Evolutionary conservation across 768 basidiomycete genomes (phyloP).

Genomic region (Pleurotus platypus): DNA sequence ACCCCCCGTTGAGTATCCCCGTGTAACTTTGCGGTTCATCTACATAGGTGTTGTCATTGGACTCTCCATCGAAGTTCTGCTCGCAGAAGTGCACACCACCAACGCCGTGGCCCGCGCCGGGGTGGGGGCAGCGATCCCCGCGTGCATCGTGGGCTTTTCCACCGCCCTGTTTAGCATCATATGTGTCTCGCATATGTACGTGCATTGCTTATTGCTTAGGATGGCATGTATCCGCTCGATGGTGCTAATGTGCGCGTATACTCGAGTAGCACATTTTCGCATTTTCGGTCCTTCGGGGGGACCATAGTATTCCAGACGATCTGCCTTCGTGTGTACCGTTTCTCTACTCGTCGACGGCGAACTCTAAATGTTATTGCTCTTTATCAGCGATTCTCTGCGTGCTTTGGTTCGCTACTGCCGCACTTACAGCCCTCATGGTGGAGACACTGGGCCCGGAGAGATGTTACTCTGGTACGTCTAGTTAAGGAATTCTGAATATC

Average conservation of each 20-base stretch:
- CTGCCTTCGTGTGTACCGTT: not conserved
- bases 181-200: too few species aligned
- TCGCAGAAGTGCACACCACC: not conserved
- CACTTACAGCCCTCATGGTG: not conserved
- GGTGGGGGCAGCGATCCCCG: not conserved
- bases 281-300: not conserved
- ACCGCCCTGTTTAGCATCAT: not conserved
- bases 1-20: too few species aligned
- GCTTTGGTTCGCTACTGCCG: not conserved
- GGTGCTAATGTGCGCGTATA: too few species aligned
- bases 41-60: not conserved
- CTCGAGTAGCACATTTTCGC: too few species aligned
- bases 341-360: not conserved
- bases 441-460: too few species aligned
- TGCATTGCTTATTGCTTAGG: too few species aligned
- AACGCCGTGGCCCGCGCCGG: not conserved
- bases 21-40: too few species aligned
- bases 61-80: not conserved
- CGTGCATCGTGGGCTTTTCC: not conserved
- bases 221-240: too few species aligned
- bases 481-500: too few species aligned
- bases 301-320: not conserved
- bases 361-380: not conserved
- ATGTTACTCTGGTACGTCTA: too few species aligned
- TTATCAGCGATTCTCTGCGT: not conserved